Evolutionary conservation across 805 yeast species (phyloP), one percentile per base, ranked within the genome.

Genomic region (Pichia eremophila): DNA sequence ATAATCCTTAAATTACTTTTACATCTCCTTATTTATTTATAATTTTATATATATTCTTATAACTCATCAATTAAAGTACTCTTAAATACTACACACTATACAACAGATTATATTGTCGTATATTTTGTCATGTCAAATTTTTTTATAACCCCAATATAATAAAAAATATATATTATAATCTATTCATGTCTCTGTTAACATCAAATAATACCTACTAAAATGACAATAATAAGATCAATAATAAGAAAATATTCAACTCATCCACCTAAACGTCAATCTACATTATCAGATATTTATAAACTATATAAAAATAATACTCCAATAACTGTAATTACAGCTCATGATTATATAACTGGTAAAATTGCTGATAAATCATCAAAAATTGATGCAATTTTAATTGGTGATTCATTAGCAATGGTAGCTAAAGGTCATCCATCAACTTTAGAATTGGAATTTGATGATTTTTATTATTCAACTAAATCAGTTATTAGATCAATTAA

Each of bases 361-460:
- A 69, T 84, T 56, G 95, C 89, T 0, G 68, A 66, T 29, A 81
- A 83, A 25, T 63, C 71, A 17, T 77, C 90, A 0, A 73, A 75
- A 0, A 72, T 79, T 2, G 97, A 91, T 56, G 72, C 82, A 49
- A 71, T 82, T 8, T 71, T 91, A 2, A 81, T 91, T 5, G 99
- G 99, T 4, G 99, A 91, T 63, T 90, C 97, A 0, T 67, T 93
- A 27, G 88, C 96, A 0, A 91, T 89, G 96, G 90, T 86, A 1
- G 75, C 95, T 0, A 71, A 87, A 52, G 99, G 99, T 0, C 82
- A 83, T 59, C 72, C 71, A 2, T 80, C 84, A 39, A 83, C 98
- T 0, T 79, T 83, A 50, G 85, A 85, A 57, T 66, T 93, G 28
- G 73, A 81, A 2, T 75, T 88, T 45, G 90, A 87, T 11, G 91